Base-by-base conservation (phyloP, 768 basidiomycete species). In the Gloeopeniophorella convolvens region DNA sequence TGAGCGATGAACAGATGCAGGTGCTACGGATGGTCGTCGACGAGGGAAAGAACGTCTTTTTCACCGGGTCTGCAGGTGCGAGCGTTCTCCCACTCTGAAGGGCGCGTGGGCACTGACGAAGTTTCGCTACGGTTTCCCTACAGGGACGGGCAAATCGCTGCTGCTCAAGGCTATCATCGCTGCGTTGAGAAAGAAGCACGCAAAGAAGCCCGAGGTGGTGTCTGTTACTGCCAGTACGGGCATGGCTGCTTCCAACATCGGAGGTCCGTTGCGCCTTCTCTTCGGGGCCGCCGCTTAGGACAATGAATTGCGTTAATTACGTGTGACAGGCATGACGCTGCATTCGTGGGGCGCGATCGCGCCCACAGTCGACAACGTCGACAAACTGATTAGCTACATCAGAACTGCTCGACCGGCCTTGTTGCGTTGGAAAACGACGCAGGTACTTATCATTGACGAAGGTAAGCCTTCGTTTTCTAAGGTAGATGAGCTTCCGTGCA, bases 171-270 rank as follows among this genome's bases (percentile, higher is more conserved):
- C 76, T 21, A 79, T 83, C 55, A 82, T 84, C 58, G 56, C 66
- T 0, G 68, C 72, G 0, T 68, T 83, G 15, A 69, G 71, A 30
- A 69, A 68, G 58, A 78, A 77, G 57, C 70, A 72, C 55, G 62
- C 66, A 16, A 72, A 67, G 49, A 65, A 66, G 15, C 65, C 66
- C 1, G 73, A 75, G 44, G 66, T 67, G 3, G 69, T 82, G 26
- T 78, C 76, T 23, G 72, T 82, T 31, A 80, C 79, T 2, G 79
- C 79, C 1, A 77, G 80, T 49, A 78, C 78, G 4, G 77, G 77
- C 4, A 79, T 82, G 60, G 83, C 83, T 3, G 82, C 83, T 2
- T 80, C 80, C 45, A 84, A 85, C 63, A 82, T 85, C 42, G 83
- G 82, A 23, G 83, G 82, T 62, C 59, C 54, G 54, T 41, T 26